Conservation (phyloP, 2,329 filamentous ascomycete species). For the Aspergillus nomiae region DNA sequence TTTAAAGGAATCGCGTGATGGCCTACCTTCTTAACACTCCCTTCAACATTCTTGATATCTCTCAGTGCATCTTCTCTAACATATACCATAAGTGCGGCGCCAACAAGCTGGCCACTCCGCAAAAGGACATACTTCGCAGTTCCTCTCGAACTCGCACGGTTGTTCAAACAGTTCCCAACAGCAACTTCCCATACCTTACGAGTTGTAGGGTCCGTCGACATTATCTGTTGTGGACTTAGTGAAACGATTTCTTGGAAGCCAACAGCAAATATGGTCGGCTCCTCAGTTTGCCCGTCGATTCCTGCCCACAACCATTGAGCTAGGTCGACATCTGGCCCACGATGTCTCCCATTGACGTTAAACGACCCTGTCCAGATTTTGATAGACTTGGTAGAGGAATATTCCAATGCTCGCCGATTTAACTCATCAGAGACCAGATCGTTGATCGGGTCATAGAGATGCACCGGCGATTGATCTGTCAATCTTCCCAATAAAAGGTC, state of each 20-base stretch:
- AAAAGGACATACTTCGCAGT: constrained; percentile 84
- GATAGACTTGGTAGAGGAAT: constrained; percentile 72
- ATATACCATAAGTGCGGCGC: constrained; percentile 88
- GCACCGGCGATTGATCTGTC: constrained; percentile 79
- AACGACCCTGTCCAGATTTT: constrained; percentile 87
- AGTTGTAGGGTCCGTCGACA: constrained; percentile 91
- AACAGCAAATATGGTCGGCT: constrained; percentile 84
- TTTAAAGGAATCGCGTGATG: constrained; percentile 1
- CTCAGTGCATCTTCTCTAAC: constrained; percentile 75
- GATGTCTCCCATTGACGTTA: constrained; percentile 87
- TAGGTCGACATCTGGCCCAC: constrained; percentile 76
- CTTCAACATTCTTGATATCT: constrained; percentile 95
- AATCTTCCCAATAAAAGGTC: constrained; percentile 86
- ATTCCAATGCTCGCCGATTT: constrained; percentile 66
- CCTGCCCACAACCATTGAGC: constrained; percentile 78
- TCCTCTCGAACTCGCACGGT: constrained; percentile 63
- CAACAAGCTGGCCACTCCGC: constrained; percentile 90
- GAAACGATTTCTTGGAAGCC: constrained; percentile 99
- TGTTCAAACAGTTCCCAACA: constrained; percentile 76
- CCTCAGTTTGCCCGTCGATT: constrained; percentile 55
- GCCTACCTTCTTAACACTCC: constrained; percentile 80
- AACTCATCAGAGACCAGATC: constrained; percentile 84
- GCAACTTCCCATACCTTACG: constrained; percentile 84
- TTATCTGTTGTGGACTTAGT: constrained; percentile 94
- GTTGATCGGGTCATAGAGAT: constrained; percentile 91